Percentiles rank a stretch among this genome's conserved stretches.
These are phyloP conservation scores for Helminthosporium solani DNA, from an alignment of 2,329 filamentous ascomycete genomes.

Conservation along the genomic window DNA sequence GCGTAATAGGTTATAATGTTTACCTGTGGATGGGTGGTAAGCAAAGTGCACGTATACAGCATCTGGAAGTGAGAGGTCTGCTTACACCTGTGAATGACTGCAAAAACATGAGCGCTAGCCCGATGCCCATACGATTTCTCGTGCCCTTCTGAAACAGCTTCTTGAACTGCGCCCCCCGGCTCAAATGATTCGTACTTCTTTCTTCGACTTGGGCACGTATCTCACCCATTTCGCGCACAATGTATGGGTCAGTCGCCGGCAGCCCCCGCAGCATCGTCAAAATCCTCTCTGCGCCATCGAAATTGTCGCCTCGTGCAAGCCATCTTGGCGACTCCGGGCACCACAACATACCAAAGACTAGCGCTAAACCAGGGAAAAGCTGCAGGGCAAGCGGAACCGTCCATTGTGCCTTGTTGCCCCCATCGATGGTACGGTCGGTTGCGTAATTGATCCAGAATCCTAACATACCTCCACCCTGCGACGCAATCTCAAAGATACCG, in stretches of 20 bases:
- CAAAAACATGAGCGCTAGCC: constrained; percentile 42
- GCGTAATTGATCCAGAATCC: constrained; percentile 49
- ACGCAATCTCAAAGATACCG: constrained; percentile 67
- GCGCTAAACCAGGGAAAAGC: constrained; percentile 43
- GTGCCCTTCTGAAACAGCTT: constrained; percentile 44
- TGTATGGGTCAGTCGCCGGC: constrained; percentile 43
- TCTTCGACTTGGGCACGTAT: constrained; percentile 44
- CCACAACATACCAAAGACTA: constrained; percentile 39
- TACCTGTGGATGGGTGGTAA: constrained; percentile 10
- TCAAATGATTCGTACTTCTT: constrained; percentile 29
- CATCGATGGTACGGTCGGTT: constrained; percentile 45
- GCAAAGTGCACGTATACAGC: not conserved
- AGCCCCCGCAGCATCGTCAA: constrained; percentile 50
- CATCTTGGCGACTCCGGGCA: constrained; percentile 42
- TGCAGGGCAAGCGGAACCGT: constrained; percentile 59
- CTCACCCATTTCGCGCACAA: constrained; percentile 53
- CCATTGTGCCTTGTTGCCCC: constrained; percentile 57
- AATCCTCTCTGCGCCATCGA: constrained; percentile 45
- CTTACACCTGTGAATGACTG: constrained; percentile 39
- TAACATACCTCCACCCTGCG: constrained; percentile 60
- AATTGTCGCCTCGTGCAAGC: constrained; percentile 30
- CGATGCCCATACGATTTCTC: constrained; percentile 42
- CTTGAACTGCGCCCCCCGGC: constrained; percentile 34
- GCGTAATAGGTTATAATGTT: constrained; percentile 43
- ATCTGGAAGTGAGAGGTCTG: not conserved